A percentile compares a stretch with the other conserved stretches of the same genome.
Evolutionary conservation across 2,329 filamentous ascomycete species (phyloP).

Genomic region (Diaporthe citriasiana): DNA sequence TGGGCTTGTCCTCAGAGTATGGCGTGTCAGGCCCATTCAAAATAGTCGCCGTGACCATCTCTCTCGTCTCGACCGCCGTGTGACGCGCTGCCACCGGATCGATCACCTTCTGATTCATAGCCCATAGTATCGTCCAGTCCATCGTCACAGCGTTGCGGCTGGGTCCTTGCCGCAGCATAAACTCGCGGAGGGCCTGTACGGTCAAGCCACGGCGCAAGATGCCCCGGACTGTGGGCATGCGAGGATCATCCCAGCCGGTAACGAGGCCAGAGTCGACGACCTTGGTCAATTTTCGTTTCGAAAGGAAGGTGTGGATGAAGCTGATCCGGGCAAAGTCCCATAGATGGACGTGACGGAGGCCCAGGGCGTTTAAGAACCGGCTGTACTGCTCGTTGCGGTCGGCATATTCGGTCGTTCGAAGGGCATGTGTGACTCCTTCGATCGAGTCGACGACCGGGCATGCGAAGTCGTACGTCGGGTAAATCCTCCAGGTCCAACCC

Average conservation of each 20-base stretch:
- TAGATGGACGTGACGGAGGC: conserved; percentile 82
- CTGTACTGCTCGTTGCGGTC: conserved; percentile 89
- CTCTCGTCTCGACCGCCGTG: conserved; percentile 79
- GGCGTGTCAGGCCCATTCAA: conserved; percentile 74
- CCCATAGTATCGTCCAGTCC: conserved; percentile 84
- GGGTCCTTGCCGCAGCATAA: conserved; percentile 87
- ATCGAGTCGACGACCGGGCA: conserved; percentile 85
- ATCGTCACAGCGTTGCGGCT: conserved; percentile 86
- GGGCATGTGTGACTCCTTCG: conserved; percentile 86
- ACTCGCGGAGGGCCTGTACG: conserved; percentile 82
- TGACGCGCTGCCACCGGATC: conserved; percentile 82
- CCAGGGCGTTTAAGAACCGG: conserved; percentile 83
- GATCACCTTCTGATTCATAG: conserved; percentile 84
- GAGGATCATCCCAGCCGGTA: conserved; percentile 88
- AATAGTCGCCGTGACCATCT: conserved; percentile 78
- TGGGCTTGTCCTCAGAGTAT: conserved; percentile 81
- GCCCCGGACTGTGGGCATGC: conserved; percentile 87
- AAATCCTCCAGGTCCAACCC: conserved; percentile 84
- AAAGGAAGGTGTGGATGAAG: conserved; percentile 85
- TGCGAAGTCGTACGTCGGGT: conserved; percentile 89
- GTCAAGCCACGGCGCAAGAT: conserved; percentile 85
- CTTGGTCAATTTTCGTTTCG: conserved; percentile 88
- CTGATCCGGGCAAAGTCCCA: conserved; percentile 90
- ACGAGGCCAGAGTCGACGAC: conserved; percentile 82
- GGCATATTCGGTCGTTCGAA: conserved; percentile 88